Evolutionary conservation across 2,329 filamentous ascomycete species (phyloP), one percentile per base, ranked within the genome.

Genomic region (Malbranchea zuffiana): DNA sequence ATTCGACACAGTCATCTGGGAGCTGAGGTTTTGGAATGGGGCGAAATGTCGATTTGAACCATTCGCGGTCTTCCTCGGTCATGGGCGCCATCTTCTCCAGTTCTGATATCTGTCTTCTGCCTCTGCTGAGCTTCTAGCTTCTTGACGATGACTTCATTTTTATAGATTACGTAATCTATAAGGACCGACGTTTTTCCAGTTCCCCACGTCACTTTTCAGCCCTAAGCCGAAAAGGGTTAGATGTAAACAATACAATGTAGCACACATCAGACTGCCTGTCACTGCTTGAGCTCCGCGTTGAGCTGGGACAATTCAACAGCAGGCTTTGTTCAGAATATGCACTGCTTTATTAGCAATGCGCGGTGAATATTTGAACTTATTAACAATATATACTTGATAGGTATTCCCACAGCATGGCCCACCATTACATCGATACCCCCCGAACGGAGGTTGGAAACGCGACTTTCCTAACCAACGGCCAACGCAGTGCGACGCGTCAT

Each of bases 1-100:
- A 95, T 56, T 92, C 83, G 36, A 93, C 77, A 44, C 77, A 82
- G 57, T 93, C 86, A 33, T 95, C 86, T 0, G 84, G 76, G 1
- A 92, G 66, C 41, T 69, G 65, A 7, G 63, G 62, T 54, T 75
- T 80, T 1, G 78, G 75, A 44, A 81, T 77, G 24, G 72, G 72
- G 45, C 67, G 69, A 43, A 80, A 80, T 2, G 72, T 76, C 47
- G 78, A 75, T 35, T 72, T 72, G 42, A 80, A 78, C 66, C 74
- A 78, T 43, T 75, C 75, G 41, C 78, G 62, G 46, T 74, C 73
- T 48, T 80, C 72, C 44, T 71, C 55, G 20, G 57, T 56, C 52
- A 56, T 59, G 12, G 62, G 61, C 29, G 59, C 51, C 63, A 66
- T 66, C 27, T 39, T 20, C 5, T 33, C 10, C 8, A 3, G 23